phyloP scores from a whole-genome alignment of 108 stramenopile species.

The Cyclotella baltica region DNA sequence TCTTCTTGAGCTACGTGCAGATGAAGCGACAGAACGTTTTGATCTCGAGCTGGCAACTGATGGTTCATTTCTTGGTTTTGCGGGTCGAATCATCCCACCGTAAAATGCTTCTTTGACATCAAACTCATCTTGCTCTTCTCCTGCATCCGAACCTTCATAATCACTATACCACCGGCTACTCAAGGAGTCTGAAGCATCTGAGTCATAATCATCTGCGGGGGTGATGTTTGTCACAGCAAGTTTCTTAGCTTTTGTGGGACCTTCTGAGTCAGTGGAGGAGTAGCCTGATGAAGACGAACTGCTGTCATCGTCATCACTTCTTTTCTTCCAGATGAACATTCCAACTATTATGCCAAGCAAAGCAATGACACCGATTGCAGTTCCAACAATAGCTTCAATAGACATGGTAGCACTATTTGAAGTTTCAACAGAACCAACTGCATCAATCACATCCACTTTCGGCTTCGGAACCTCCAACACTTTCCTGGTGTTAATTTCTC shows the following conservation, averaged over 20 bases:
- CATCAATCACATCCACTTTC: not conserved
- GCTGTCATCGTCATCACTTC: not conserved
- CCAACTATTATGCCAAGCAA: not conserved
- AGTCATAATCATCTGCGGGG: not conserved
- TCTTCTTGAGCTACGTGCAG: not conserved
- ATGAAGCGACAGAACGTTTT: not conserved
- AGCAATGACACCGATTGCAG: not conserved
- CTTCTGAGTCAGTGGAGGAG: not conserved
- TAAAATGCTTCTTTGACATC: conserved; percentile 8
- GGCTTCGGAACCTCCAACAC: not conserved
- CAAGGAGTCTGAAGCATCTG: conserved; percentile 15
- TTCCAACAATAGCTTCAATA: not conserved
- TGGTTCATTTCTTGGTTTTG: not conserved
- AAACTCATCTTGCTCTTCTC: conserved; percentile 7
- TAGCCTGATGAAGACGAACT: conserved; percentile 6
- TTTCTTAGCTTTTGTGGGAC: not conserved
- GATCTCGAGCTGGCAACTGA: too few species aligned
- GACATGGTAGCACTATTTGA: not conserved
- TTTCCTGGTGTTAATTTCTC: not conserved
- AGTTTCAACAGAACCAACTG: not conserved
- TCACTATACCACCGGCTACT: conserved; percentile 36
- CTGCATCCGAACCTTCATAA: conserved; percentile 21
- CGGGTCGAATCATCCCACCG: not conserved
- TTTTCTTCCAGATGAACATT: not conserved
- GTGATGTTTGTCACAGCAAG: not conserved